Base-by-base conservation (phyloP, 345 rosid species). In the Crucihimalaya himalaica region DNA sequence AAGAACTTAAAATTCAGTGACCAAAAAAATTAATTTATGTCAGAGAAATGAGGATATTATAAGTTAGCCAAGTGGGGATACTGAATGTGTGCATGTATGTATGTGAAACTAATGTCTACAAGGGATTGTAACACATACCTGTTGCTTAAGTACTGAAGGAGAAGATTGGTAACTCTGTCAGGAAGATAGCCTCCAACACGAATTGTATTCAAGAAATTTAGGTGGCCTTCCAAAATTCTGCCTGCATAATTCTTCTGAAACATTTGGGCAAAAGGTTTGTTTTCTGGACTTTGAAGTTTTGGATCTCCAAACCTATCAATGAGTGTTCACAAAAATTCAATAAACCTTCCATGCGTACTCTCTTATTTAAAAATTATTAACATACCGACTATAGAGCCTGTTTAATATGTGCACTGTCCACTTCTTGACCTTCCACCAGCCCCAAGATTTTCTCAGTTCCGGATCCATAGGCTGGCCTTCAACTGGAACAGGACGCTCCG, bases 351-450 rank as follows among this genome's bases (percentile, higher is more conserved):
- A 58, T 34, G 47, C 3, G 10, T 37, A 40, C 6, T 11, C 51
- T 76, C 14, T 52, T 29, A 19, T 74, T 48, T 1, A 25, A 53
- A 47, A 52, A 27, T 21, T 54, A 16, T 19, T 58, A 40, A 20
- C 21, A 52, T 74, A 90, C 98, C 99, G 76, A 48, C 96, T 96
- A 71, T 86, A 88, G 21, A 96, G 89, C 84, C 98, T 86, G 81
- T 96, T 96, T 74, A 92, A 81, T 69, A 96, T 96, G 70, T 92
- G 98, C 78, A 89, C 90, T 0, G 96, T 96, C 99, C 99, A 96
- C 78, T 96, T 96, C 87, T 96, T 96, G 88, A 96, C 93, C 81
- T 96, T 96, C 99, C 99, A 96, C 99, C 99, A 96, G 25, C 98
- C 97, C 99, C 99, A 96, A 45, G 96, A 86, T 82, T 92, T 96